Conservation (phyloP, 768 basidiomycete species). For the Boletus edulis region DNA sequence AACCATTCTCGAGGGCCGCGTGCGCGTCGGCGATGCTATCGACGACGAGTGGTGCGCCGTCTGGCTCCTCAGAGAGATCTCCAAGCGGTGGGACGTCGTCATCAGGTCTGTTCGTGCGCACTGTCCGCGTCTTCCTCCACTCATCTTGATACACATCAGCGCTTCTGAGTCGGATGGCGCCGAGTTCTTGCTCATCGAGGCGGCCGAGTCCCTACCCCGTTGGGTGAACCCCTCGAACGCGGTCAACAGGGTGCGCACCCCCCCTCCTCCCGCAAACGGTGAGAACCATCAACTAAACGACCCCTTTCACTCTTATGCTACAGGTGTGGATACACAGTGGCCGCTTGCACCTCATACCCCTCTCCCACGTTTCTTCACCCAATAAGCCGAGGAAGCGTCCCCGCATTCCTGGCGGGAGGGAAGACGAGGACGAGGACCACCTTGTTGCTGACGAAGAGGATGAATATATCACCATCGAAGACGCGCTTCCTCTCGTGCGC, state of each 20-base stretch:
- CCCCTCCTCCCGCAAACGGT: constrained; percentile 26
- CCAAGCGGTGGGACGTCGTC: constrained; percentile 73
- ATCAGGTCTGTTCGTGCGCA: constrained; percentile 57
- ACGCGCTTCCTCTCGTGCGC: constrained; percentile 64
- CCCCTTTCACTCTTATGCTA: constrained; percentile 26
- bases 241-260: constrained; percentile 80
- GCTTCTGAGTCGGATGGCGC: constrained; percentile 89
- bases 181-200: constrained; percentile 96
- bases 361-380: constrained; percentile 67
- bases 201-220: constrained; percentile 80
- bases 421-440: constrained; percentile 52
- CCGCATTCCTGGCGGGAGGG: constrained; percentile 39
- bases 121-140: background rate
- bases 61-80: constrained; percentile 82
- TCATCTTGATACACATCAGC: constrained; percentile 9
- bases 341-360: constrained; percentile 83
- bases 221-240: constrained; percentile 94
- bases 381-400: constrained; percentile 53
- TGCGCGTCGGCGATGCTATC: constrained; percentile 94
- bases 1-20: constrained; percentile 75
- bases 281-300: constrained; percentile 33
- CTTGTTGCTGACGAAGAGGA: constrained; percentile 40
- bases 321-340: constrained; percentile 91
- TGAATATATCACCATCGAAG: constrained; percentile 53
- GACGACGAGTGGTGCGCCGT: constrained; percentile 98